Conservation (phyloP, 805 yeast species). For the Saccharomyces kudriavzevii region DNA sequence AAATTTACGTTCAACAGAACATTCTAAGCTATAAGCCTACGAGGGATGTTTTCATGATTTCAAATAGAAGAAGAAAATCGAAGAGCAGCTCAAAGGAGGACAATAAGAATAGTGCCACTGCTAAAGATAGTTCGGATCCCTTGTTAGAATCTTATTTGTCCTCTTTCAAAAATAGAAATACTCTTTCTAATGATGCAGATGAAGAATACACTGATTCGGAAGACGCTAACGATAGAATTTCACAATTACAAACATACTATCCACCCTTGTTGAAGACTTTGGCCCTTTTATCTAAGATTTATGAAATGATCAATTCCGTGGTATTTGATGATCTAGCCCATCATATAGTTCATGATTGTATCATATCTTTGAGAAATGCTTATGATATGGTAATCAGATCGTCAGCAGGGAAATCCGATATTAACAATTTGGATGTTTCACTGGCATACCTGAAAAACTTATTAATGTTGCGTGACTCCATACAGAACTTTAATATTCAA, state of each 20-base stretch:
- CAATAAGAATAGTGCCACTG: constrained; percentile 3
- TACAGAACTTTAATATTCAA: constrained; percentile 73
- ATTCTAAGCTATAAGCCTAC: constrained; percentile 60
- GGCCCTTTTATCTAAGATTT: constrained; percentile 63
- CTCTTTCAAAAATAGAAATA: constrained; percentile 3
- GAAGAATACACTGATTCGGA: constrained; percentile 4
- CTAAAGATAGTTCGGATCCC: constrained; percentile 11
- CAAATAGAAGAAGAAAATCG: constrained; percentile 32
- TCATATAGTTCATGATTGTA: constrained; percentile 71
- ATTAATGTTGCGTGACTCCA: constrained; percentile 58
- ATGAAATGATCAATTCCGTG: constrained; percentile 65
- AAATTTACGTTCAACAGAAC: constrained; percentile 59
- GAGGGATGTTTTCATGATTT: constrained; percentile 58
- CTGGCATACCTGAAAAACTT: constrained; percentile 67
- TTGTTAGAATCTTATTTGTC: constrained; percentile 9
- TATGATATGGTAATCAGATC: constrained; percentile 36
- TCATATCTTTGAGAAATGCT: constrained; percentile 51
- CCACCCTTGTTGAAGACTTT: constrained; percentile 67
- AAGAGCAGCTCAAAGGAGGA: neutral
- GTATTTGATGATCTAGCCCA: constrained; percentile 89
- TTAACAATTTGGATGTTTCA: constrained; percentile 41
- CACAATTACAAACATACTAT: constrained; percentile 41
- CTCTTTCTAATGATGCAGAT: constrained; percentile 21
- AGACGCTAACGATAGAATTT: neutral
- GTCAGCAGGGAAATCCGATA: constrained; percentile 35